These are phyloP conservation scores for Linanthus parryae DNA, from an alignment of 148 eudicot species.

Conservation along the genomic window DNA sequence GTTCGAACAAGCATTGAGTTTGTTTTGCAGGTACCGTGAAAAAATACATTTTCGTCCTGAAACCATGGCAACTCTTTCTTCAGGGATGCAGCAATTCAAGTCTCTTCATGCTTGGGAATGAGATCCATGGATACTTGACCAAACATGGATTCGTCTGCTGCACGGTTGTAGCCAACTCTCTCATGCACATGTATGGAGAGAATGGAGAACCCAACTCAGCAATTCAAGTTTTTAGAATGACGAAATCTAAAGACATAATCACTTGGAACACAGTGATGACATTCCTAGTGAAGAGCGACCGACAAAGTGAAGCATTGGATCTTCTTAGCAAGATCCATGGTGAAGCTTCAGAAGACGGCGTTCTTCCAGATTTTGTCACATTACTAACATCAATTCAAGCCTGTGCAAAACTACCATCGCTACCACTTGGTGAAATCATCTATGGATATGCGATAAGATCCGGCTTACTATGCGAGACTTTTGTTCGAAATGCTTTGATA, in stretches of 20 bases:
- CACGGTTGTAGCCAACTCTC: slow-evolving; percentile 33
- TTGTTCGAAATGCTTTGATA: slow-evolving; percentile 39
- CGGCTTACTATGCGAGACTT: slow-evolving; percentile 11
- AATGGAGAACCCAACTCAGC: slow-evolving; percentile 24
- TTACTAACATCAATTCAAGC: too few relatives aligned
- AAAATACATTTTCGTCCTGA: too few relatives aligned
- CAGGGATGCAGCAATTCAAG: slow-evolving; percentile 38
- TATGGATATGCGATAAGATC: slow-evolving; percentile 30
- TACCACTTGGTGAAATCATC: slow-evolving; percentile 37
- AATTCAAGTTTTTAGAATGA: slow-evolving; percentile 37
- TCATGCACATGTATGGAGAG: slow-evolving; percentile 33
- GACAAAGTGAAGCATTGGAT: slow-evolving; percentile 31
- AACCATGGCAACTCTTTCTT: too few relatives aligned
- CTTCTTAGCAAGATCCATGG: slow-evolving; percentile 34
- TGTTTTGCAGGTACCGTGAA: too few relatives aligned
- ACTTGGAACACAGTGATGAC: slow-evolving; percentile 52
- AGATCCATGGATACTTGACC: slow-evolving; percentile 48
- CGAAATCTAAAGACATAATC: slow-evolving; percentile 38
- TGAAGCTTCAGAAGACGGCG: slow-evolving; percentile 17
- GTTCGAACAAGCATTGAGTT: too few relatives aligned
- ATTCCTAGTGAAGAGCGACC: slow-evolving; percentile 20
- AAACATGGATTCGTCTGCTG: slow-evolving; percentile 11
- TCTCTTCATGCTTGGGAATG: slow-evolving; percentile 27
- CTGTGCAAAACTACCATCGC: slow-evolving; percentile 39
- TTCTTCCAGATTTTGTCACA: too few relatives aligned